These are phyloP conservation scores for Polyporus arcularius DNA, from an alignment of 768 basidiomycete species.

Conservation along the genomic window DNA sequence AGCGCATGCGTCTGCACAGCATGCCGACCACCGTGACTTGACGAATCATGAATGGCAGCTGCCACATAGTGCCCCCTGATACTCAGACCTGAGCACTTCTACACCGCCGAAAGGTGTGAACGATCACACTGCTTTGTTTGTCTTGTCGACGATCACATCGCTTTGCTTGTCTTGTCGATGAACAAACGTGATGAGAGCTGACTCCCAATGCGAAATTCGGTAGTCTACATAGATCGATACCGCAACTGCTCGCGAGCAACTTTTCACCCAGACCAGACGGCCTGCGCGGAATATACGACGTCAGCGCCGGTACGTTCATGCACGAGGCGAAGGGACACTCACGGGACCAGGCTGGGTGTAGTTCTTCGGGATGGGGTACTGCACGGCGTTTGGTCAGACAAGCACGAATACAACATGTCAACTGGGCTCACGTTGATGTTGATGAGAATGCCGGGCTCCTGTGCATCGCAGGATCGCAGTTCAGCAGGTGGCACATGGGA, in stretches of 20 bases:
- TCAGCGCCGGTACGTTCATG: not conserved
- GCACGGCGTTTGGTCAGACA: not conserved
- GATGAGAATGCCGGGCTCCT: constrained; percentile 34
- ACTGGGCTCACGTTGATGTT: constrained; percentile 31
- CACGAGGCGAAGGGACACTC: not conserved
- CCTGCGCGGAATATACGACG: not conserved
- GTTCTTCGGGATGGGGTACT: constrained; percentile 24
- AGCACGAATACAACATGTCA: not conserved
- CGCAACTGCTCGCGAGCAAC: not conserved
- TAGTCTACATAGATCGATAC: not conserved
- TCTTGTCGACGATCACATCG: too few species aligned
- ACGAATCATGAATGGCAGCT: too few species aligned
- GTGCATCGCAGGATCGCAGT: not conserved
- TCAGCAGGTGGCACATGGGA: not conserved
- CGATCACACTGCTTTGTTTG: too few species aligned
- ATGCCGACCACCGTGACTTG: too few species aligned
- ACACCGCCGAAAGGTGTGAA: too few species aligned
- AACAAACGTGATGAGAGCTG: too few species aligned
- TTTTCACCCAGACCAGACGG: constrained; percentile 21
- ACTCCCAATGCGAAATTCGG: constrained; percentile 2
- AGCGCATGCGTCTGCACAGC: too few species aligned
- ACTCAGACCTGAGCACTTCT: too few species aligned
- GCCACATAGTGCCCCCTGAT: too few species aligned
- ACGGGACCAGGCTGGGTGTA: constrained; percentile 21
- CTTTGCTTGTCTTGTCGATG: too few species aligned